Evolutionary conservation across 2,329 filamentous ascomycete species (phyloP).

Genomic region (Mycosphaerella sp.): DNA sequence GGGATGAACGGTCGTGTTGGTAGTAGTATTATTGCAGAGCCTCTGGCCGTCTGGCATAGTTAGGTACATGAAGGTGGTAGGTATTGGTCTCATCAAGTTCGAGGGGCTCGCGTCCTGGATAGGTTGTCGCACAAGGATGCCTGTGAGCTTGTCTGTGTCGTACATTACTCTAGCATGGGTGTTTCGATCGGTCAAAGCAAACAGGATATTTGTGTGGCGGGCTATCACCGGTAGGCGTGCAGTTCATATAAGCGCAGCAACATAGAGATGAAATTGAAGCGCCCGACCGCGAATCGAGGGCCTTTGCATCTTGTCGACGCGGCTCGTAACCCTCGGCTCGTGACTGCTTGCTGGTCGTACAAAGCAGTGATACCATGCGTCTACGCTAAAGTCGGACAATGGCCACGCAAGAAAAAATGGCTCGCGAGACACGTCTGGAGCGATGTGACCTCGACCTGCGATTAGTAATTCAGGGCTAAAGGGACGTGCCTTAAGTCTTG

Average conservation of each 20-base stretch:
- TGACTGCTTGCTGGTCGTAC: background rate
- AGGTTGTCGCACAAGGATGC: background rate
- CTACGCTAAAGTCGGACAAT: background rate
- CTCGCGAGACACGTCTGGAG: background rate
- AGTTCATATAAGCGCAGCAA: conserved; percentile 4
- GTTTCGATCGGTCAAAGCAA: background rate
- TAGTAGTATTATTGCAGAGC: too few species aligned
- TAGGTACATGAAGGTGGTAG: too few species aligned
- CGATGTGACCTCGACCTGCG: conserved; percentile 9
- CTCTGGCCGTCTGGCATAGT: too few species aligned
- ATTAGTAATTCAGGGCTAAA: conserved; percentile 8
- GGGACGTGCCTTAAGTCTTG: conserved; percentile 7
- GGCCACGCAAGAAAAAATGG: background rate
- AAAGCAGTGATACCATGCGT: conserved; percentile 1
- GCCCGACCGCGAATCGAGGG: background rate
- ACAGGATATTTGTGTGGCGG: background rate
- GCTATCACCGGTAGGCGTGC: background rate
- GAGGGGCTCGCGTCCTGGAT: background rate
- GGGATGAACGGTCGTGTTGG: too few species aligned
- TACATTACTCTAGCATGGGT: background rate
- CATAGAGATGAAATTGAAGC: conserved; percentile 1
- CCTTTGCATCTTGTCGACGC: conserved; percentile 1
- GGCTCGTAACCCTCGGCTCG: conserved; percentile 1
- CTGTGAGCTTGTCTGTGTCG: background rate
- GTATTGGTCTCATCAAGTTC: too few species aligned